Evolutionary conservation across 257 asterid species (phyloP).

Genomic region (Solanum chiquidenum): DNA sequence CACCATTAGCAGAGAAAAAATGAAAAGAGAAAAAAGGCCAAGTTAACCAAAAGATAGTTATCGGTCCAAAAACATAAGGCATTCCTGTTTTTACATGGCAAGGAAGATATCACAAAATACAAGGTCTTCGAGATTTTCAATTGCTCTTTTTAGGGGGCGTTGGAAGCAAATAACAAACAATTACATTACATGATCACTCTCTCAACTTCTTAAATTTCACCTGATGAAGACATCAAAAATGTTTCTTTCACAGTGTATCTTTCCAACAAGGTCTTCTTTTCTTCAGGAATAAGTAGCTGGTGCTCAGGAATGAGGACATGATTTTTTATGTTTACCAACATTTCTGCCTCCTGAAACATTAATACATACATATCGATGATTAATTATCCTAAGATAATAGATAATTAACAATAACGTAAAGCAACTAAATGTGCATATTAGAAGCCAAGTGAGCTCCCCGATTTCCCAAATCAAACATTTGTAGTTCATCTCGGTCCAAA

Average conservation of each 20-base stretch:
- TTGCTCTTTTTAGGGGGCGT: background rate
- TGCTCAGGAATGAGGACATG: conserved; percentile 87
- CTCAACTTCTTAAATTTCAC: background rate
- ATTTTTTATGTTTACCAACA: conserved; percentile 69
- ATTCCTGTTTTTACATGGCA: background rate
- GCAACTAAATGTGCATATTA: background rate
- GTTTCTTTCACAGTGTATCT: conserved; percentile 91
- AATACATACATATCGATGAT: background rate
- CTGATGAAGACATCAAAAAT: background rate
- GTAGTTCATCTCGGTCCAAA: too few relatives aligned
- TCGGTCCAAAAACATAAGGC: too few relatives aligned
- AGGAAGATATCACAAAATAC: background rate
- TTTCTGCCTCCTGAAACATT: conserved; percentile 53
- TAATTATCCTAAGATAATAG: background rate
- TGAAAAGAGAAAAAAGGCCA: too few relatives aligned
- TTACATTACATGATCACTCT: background rate
- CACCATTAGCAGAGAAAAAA: too few relatives aligned
- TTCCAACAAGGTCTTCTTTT: conserved; percentile 75
- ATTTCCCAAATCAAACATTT: background rate
- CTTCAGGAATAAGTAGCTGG: conserved; percentile 58
- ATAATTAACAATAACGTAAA: background rate
- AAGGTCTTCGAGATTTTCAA: background rate
- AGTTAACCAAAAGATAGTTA: too few relatives aligned
- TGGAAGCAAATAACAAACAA: background rate
- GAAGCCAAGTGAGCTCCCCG: background rate